Base-by-base conservation (phyloP, 768 basidiomycete genomes). In the Suillus tomentosus region DNA sequence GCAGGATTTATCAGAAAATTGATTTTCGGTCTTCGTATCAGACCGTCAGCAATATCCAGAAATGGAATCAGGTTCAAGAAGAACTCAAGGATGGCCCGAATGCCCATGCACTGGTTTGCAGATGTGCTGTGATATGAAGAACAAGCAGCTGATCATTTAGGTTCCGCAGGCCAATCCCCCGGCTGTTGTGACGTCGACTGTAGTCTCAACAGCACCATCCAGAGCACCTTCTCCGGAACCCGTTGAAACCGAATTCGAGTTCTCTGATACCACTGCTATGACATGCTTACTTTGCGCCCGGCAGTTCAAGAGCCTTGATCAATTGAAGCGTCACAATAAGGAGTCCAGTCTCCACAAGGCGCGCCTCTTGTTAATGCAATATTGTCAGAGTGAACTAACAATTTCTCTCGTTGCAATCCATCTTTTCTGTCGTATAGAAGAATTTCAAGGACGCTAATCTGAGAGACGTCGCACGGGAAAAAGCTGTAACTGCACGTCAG, bases 261-360 rank as follows among this genome's bases (percentile, higher is more conserved):
- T 92, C 68, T 87, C 91, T 57, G 95, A 99, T 73, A 78, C 86
- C 5, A 77, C 74, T 59, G 85, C 86, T 51, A 78, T 94, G 69
- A 90, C 89, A 61, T 99, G 97, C 74, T 76, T 98, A 59, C 86
- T 99, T 15, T 99, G 97, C 73, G 87, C 94, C 47, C 85, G 97
- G 37, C 92, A 96, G 73, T 95, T 99, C 86, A 98, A 96, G 78
- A 80, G 85, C 4, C 69, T 90, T 63, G 95, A 96, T 31, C 88
- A 93, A 68, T 82, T 99, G 48, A 89, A 84, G 71, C 87, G 94
- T 19, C 97, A 99, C 74, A 95, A 92, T 73, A 90, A 88, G 70
- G 94, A 93, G 79, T 99, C 97, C 31, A 92, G 92, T 73, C 79
- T 99, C 67, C 97, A 99, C 79, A 99, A 98, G 92, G 96, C 81